A percentile compares a stretch with the other conserved stretches of the same genome.
These are phyloP conservation scores for Solanum commersonii DNA, from an alignment of 257 asterid species.

Conservation along the genomic window DNA sequence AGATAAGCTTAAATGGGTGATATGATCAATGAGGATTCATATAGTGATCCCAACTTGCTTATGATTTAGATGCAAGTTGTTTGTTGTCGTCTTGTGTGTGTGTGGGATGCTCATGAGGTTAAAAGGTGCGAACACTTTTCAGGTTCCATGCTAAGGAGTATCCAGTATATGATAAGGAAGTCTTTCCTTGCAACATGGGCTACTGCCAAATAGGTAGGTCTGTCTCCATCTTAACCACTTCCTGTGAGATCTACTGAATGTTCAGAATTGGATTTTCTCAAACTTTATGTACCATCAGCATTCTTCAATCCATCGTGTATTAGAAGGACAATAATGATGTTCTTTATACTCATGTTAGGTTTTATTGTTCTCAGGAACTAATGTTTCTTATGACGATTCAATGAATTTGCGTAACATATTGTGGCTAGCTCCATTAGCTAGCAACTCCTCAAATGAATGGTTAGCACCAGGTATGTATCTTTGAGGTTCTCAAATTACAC, in stretches of 20 bases:
- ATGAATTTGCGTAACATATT: conserved; percentile 86
- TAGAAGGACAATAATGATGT: neutral
- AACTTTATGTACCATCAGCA: neutral
- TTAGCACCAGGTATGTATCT: conserved; percentile 66
- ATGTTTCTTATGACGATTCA: conserved; percentile 59
- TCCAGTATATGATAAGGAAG: conserved; percentile 66
- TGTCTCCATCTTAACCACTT: neutral
- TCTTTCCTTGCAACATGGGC: conserved; percentile 75
- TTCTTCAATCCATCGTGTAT: neutral
- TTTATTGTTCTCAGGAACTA: conserved; percentile 48
- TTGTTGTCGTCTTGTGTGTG: neutral
- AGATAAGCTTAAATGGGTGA: neutral
- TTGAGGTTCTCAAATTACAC: neutral
- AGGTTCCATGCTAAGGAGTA: conserved; percentile 98
- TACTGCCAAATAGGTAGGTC: conserved; percentile 80
- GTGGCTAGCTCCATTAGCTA: conserved; percentile 95
- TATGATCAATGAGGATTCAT: neutral
- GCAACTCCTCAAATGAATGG: conserved; percentile 50
- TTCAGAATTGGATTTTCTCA: neutral
- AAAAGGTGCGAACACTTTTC: conserved; percentile 13
- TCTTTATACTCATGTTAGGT: neutral
- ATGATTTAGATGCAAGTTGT: neutral
- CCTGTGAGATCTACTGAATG: neutral
- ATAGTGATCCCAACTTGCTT: neutral
- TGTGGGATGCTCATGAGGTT: conserved; percentile 1